Evolutionary conservation across 2,329 filamentous ascomycete genomes (phyloP), one percentile per base, ranked within the genome.

Genomic region (Coniochaeta ligniaria): DNA sequence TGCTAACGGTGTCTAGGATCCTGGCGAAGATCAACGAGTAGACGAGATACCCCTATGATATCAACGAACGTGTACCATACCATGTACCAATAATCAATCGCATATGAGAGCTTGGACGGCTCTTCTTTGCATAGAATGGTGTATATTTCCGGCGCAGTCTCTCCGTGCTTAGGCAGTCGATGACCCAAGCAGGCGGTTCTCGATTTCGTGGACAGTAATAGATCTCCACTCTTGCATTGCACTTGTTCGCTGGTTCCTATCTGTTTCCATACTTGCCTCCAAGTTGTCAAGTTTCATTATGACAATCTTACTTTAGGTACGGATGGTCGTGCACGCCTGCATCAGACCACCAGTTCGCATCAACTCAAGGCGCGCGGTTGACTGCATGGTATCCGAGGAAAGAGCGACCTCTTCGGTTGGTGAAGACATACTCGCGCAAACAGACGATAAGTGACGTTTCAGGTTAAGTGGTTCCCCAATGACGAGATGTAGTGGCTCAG

Each of bases 11-110:
- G 58, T 24, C 43, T 70, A 97, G 94, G 77, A 91, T 99, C 69
- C 87, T 99, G 63, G 95, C 95, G 76, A 99, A 98, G 89, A 96
- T 99, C 85, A 96, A 92, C 80, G 94, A 98, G 84, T 96, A 91
- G 82, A 83, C 71, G 61, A 67, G 59, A 64, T 62, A 63, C 62
- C 67, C 63, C 63, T 67, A 65, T 68, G 62, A 67, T 67, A 64
- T 52, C 47, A 52, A 62, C 63, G 60, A 60, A 62, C 33, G 54
- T 60, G 61, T 68, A 67, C 62, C 59, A 71, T 67, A 69, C 66
- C 62, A 64, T 72, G 68, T 72, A 71, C 64, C 64, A 71, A 67
- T 66, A 66, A 36, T 35, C 26, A 61, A 20, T 56, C 54, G 55
- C 50, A 61, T 24, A 33, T 45, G 47, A 60, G 60, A 38, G 58